Evolutionary conservation across 2,329 filamentous ascomycete species (phyloP).

Genomic region (Aspergillus thermomutatus): DNA sequence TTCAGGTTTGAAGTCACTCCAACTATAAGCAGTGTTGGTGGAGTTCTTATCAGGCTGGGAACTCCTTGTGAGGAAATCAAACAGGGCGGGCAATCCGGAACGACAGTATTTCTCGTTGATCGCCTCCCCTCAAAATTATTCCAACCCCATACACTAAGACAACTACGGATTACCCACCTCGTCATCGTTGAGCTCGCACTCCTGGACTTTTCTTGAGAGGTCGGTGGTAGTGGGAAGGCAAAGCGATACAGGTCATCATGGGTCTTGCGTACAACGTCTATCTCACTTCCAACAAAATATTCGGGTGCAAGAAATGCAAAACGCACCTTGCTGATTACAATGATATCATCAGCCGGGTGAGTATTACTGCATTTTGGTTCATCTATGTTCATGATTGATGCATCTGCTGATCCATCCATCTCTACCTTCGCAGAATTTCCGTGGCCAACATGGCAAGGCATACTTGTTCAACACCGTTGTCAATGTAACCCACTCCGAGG

Average conservation of each 20-base stretch:
- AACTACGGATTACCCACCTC: constrained; percentile 2
- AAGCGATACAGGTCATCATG: constrained; percentile 52
- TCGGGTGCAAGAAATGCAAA: constrained; percentile 92
- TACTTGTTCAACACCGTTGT: constrained; percentile 95
- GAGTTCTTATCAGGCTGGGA: neutral
- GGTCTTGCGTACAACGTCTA: constrained; percentile 90
- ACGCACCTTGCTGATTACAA: constrained; percentile 93
- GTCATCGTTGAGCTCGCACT: constrained; percentile 18
- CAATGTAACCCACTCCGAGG: constrained; percentile 76
- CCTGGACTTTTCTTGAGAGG: constrained; percentile 13
- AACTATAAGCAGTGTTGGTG: neutral
- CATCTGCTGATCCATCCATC: constrained; percentile 9
- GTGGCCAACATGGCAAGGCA: constrained; percentile 95
- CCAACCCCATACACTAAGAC: neutral
- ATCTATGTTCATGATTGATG: constrained; percentile 1
- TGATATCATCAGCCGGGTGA: constrained; percentile 88
- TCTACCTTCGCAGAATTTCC: constrained; percentile 71
- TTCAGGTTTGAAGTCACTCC: neutral
- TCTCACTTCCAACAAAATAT: constrained; percentile 80
- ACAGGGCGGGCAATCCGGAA: neutral
- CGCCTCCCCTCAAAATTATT: neutral
- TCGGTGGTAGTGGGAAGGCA: constrained; percentile 14
- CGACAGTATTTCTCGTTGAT: neutral
- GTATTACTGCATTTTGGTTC: constrained; percentile 28
- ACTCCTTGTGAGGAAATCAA: neutral